Conservation (phyloP, 257 asterid species). For the Solanum phureja region DNA sequence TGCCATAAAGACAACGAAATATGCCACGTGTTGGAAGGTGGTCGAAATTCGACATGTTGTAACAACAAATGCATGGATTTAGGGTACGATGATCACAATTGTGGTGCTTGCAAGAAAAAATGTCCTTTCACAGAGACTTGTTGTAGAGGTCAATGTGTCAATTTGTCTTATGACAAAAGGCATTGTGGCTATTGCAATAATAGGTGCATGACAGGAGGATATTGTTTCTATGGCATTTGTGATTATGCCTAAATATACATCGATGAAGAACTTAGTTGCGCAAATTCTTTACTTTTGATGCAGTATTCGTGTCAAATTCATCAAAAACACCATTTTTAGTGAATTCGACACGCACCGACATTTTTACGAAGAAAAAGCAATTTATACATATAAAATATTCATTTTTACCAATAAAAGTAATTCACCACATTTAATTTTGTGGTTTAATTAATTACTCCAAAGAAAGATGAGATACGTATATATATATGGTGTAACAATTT, state of each 20-base stretch:
- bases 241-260: conserved; percentile 30
- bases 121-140: conserved; percentile 38
- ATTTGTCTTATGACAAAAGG: conserved; percentile 37
- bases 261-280: neutral
- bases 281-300: too few relatives aligned
- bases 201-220: conserved; percentile 34
- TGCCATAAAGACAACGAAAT: conserved; percentile 38
- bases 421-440: neutral
- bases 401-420: neutral
- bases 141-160: conserved; percentile 57
- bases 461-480: neutral
- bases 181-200: conserved; percentile 47
- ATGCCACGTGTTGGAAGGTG: conserved; percentile 26
- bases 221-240: conserved; percentile 52
- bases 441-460: neutral
- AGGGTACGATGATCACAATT: conserved; percentile 28
- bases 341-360: too few relatives aligned
- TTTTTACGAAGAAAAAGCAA: neutral
- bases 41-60: conserved; percentile 51
- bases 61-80: conserved; percentile 55
- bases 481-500: neutral
- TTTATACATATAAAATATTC: neutral
- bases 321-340: too few relatives aligned
- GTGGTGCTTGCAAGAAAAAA: conserved; percentile 58
- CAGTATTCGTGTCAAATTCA: too few relatives aligned